These are phyloP conservation scores for Styphnolobium japonicum DNA, from an alignment of 306 rosid genomes.

Conservation along the genomic window DNA sequence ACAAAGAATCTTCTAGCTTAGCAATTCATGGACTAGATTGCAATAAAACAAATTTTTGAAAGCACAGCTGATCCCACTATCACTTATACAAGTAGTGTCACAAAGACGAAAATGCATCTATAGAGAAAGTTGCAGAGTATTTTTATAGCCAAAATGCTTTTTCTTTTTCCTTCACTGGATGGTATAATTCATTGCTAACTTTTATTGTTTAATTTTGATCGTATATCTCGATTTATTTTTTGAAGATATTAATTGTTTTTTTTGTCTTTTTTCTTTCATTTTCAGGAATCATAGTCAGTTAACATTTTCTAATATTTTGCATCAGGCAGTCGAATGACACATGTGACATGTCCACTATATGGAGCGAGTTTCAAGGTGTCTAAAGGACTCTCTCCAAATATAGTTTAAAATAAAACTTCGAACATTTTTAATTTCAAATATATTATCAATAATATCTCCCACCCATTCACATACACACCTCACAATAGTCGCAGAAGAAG, in stretches of 20 bases:
- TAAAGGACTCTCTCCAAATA: neutral
- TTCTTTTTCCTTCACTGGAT: neutral
- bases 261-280: neutral
- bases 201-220: neutral
- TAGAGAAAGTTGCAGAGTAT: neutral
- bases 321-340: neutral
- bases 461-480: neutral
- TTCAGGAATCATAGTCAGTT: neutral
- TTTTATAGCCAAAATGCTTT: too few species aligned
- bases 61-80: neutral
- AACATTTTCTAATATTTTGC: neutral
- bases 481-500: neutral
- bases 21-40: neutral
- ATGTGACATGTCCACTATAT: constrained; percentile 2
- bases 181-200: neutral
- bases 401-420: neutral
- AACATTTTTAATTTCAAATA: constrained; percentile 3
- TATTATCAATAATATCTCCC: constrained; percentile 6
- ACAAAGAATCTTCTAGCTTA: neutral
- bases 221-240: neutral
- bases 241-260: neutral
- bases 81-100: neutral
- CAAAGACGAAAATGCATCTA: too few species aligned
- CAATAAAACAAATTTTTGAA: neutral
- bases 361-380: neutral